These are phyloP conservation scores for Tanacetum coccineum DNA, from an alignment of 129 eudicot genomes.

Conservation along the genomic window DNA sequence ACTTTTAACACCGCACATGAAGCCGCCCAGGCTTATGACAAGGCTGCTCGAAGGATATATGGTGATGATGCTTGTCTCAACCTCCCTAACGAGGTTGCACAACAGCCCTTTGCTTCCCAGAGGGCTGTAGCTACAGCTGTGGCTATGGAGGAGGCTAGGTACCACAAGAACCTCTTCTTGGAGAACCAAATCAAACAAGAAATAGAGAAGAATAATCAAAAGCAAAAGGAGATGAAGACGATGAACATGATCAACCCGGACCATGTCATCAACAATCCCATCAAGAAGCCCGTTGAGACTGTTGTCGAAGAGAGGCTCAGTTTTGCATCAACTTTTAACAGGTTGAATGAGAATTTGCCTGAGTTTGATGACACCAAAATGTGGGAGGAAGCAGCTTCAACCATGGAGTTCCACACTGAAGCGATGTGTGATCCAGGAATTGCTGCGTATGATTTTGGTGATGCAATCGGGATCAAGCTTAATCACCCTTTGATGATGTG, in stretches of 20 bases:
- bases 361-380: conserved; percentile 52
- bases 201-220: not conserved
- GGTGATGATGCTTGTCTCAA: conserved; percentile 55
- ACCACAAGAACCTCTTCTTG: not conserved
- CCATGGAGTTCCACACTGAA: conserved; percentile 28
- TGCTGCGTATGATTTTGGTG: conserved; percentile 11
- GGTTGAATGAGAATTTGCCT: conserved; percentile 42
- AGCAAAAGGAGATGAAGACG: too few species aligned
- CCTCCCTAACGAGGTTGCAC: conserved; percentile 32
- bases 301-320: conserved; percentile 16
- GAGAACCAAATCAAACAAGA: not conserved
- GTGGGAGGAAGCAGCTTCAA: conserved; percentile 60
- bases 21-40: conserved; percentile 78
- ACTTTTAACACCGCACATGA: conserved; percentile 46
- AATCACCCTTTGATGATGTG: conserved; percentile 14
- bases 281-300: not conserved
- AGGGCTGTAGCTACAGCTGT: not conserved
- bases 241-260: not conserved
- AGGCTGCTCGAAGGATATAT: conserved; percentile 53
- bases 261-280: too few species aligned
- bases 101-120: not conserved
- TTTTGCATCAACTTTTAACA: not conserved
- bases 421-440: conserved; percentile 28
- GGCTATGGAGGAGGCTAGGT: not conserved
- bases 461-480: conserved; percentile 14